Evolutionary conservation across 2,329 filamentous ascomycete species (phyloP).

Genomic region (Plectosphaerella cucumerina): DNA sequence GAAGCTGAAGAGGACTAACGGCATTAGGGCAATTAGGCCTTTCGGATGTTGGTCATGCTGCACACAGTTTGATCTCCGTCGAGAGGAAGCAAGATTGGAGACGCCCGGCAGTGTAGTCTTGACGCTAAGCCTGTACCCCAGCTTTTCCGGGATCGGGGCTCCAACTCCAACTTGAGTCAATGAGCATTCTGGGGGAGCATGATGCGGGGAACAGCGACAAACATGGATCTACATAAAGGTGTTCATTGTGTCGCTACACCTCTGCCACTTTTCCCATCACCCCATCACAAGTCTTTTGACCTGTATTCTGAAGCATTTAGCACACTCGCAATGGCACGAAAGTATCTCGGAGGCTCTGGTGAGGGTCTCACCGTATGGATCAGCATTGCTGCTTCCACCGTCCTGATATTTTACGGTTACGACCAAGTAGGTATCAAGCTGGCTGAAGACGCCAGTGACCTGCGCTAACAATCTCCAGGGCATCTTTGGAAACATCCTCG

Average conservation of each 20-base stretch:
- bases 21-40: background rate
- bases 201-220: background rate
- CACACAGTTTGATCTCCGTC: background rate
- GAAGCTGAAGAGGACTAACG: background rate
- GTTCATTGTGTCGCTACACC: background rate
- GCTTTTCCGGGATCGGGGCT: background rate
- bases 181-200: background rate
- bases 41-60: background rate
- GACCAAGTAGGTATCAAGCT: constrained; percentile 24
- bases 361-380: constrained; percentile 48
- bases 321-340: constrained; percentile 13
- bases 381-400: constrained; percentile 42
- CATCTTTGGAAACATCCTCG: constrained; percentile 23
- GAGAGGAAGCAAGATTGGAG: background rate
- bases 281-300: background rate
- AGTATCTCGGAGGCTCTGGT: constrained; percentile 46
- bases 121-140: background rate
- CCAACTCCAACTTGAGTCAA: background rate
- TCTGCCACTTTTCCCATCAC: background rate
- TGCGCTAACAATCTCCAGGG: constrained; percentile 13
- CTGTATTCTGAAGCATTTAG: background rate
- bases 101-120: background rate
- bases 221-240: background rate
- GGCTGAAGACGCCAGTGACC: background rate
- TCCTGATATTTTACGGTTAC: constrained; percentile 45